Evolutionary conservation across 2,329 filamentous ascomycete species (phyloP).

Genomic region (Fusarium stilboides): DNA sequence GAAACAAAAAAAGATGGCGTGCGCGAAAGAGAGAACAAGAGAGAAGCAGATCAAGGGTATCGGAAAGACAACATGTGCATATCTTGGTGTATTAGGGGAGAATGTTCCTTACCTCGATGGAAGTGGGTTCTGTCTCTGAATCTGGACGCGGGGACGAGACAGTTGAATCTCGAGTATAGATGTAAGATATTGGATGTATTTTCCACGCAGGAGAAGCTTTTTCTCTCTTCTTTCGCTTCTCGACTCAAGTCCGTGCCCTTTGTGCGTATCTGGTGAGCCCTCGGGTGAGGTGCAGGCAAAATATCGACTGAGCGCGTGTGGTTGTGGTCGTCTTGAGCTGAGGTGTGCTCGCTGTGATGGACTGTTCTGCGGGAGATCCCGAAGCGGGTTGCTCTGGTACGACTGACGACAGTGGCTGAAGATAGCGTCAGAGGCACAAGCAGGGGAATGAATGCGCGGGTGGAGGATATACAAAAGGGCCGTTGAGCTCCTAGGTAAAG

Average conservation of each 20-base stretch:
- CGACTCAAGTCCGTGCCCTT: slow-evolving; percentile 4
- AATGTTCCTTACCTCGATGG: slow-evolving; percentile 32
- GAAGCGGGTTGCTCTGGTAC: slow-evolving; percentile 45
- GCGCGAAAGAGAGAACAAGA: not conserved
- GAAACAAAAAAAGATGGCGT: slow-evolving; percentile 1
- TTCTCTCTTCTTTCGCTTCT: slow-evolving; percentile 1
- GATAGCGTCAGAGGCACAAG: slow-evolving; percentile 43
- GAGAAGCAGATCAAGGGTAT: not conserved
- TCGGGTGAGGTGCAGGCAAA: slow-evolving; percentile 6
- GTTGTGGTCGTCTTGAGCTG: slow-evolving; percentile 19
- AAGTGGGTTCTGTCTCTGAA: slow-evolving; percentile 13
- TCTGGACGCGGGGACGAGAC: not conserved
- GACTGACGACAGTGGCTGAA: slow-evolving; percentile 51
- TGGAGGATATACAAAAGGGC: slow-evolving; percentile 13
- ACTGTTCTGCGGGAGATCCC: slow-evolving; percentile 49
- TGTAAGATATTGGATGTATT: slow-evolving; percentile 2
- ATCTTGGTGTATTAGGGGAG: slow-evolving; percentile 12
- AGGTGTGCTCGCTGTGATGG: not conserved
- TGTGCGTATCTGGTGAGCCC: slow-evolving; percentile 8
- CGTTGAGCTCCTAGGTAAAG: slow-evolving; percentile 1
- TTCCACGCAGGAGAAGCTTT: not conserved
- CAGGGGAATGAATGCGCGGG: slow-evolving; percentile 33
- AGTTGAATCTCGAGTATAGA: slow-evolving; percentile 11
- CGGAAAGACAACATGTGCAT: slow-evolving; percentile 12
- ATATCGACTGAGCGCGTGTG: slow-evolving; percentile 22